phyloP scores from a whole-genome alignment of 75 land plant species.

The Picea sitchensis region DNA sequence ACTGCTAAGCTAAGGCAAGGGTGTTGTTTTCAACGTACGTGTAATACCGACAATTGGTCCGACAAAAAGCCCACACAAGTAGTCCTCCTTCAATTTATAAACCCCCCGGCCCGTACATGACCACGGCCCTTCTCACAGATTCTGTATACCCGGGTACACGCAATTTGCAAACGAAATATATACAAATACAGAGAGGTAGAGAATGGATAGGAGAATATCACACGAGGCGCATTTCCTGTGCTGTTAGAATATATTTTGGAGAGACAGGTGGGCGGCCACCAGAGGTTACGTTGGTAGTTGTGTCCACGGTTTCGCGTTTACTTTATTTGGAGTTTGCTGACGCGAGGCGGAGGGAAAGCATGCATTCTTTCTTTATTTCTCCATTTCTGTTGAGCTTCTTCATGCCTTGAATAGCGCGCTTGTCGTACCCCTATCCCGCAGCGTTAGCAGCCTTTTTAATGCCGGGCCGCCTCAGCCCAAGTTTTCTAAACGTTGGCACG shows the following conservation, averaged over 20 bases:
- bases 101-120: too few species aligned
- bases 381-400: neutral
- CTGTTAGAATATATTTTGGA: neutral
- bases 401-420: neutral
- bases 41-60: too few species aligned
- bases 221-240: neutral
- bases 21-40: too few species aligned
- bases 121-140: too few species aligned
- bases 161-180: too few species aligned
- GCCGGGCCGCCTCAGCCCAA: too few species aligned
- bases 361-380: neutral
- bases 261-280: neutral
- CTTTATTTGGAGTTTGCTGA: neutral
- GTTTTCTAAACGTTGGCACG: too few species aligned
- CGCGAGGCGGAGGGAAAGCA: slow-evolving; percentile 1
- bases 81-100: too few species aligned
- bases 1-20: too few species aligned
- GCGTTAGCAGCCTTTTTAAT: too few species aligned
- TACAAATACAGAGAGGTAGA: neutral
- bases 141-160: too few species aligned
- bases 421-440: neutral
- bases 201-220: neutral
- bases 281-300: slow-evolving; percentile 4
- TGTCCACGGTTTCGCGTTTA: neutral
- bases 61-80: too few species aligned